A percentile compares a stretch with the other conserved stretches of the same genome.
Conservation (phyloP, 306 rosid species). For the Casuarina glauca region DNA sequence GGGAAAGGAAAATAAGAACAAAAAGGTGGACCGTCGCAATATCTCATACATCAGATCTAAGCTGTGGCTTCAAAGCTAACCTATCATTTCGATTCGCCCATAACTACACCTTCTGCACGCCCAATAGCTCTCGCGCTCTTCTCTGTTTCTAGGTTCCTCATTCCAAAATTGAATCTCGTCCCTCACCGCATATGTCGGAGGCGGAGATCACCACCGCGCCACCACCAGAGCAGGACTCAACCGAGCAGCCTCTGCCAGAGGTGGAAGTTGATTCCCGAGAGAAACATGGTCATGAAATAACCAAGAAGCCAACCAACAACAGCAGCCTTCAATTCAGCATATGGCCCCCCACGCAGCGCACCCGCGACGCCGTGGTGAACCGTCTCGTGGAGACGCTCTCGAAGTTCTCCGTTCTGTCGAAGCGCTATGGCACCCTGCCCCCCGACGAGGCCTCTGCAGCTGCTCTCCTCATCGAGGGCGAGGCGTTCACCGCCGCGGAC, state of each 20-base stretch:
- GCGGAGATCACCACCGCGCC: slow-evolving; percentile 15
- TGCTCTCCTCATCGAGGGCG: slow-evolving; percentile 71
- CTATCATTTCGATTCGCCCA: not conserved
- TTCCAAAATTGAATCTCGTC: not conserved
- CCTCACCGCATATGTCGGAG: slow-evolving; percentile 43
- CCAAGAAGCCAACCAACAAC: slow-evolving; percentile 24
- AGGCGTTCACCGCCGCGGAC: slow-evolving; percentile 65
- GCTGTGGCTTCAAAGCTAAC: not conserved
- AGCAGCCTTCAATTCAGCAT: slow-evolving; percentile 56
- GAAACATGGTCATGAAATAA: slow-evolving; percentile 23
- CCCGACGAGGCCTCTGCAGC: slow-evolving; percentile 53
- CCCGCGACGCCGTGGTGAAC: slow-evolving; percentile 81
- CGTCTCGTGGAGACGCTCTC: slow-evolving; percentile 83
- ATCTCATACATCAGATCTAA: not conserved
- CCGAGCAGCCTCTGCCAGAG: slow-evolving; percentile 16
- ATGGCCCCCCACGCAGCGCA: slow-evolving; percentile 95
- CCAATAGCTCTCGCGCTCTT: not conserved
- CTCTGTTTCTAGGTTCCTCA: not conserved
- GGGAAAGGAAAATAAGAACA: not conserved
- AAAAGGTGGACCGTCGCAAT: slow-evolving; percentile 5
- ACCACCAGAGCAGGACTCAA: slow-evolving; percentile 7
- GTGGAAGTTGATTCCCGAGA: slow-evolving; percentile 24
- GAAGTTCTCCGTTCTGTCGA: slow-evolving; percentile 82
- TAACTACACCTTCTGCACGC: not conserved
- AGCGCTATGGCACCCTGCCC: slow-evolving; percentile 79